Evolutionary conservation across 1,139 yeast genomes (phyloP), one percentile per base, ranked within the genome.

Genomic region (Taphrina betulina): DNA sequence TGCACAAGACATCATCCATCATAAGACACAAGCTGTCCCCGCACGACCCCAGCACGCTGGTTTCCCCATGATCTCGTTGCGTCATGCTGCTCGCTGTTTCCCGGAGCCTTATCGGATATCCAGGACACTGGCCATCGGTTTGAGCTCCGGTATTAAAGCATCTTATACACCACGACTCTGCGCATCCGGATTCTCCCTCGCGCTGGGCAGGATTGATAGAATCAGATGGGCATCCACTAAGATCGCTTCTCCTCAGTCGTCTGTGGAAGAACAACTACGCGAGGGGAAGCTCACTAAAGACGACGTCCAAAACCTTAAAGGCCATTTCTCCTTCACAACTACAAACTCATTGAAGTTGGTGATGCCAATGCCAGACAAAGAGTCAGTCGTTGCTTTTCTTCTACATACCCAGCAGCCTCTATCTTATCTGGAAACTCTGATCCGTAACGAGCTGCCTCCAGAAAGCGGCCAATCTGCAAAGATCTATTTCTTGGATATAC

Each of bases 401-500:
- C 14, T 53, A 20, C 57, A 53, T 33, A 37, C 57, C 22, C 57
- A 44, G 17, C 57, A 53, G 26, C 57, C 57, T 5, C 40, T 53
- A 5, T 36, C 45, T 7, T 53, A 53, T 23, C 29, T 53, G 17
- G 52, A 43, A 16, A 40, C 45, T 5, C 46, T 53, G 17, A 37
- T 53, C n/a, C 33, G 42, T n/a, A 41, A 33, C 20, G 57, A 53
- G 28, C 33, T 53, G 20, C n/a, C n/a, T n/a, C 12, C 41, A 10
- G 46, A 44, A 19, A 16, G 20, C 26, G 28, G 31, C n/a, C 12
- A 14, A 14, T n/a, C 28, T 2, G 40, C 56, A 2, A 45, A 45
- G 43, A 52, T 52, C 33, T 5, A 33, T 22, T 52, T 42, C 28
- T 24, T 20, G 28, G 56, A 52, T 20, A 24, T 52, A 2, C 48